These are phyloP conservation scores for Fraxinus cuspidata DNA, from an alignment of 257 asterid genomes.

Conservation along the genomic window DNA sequence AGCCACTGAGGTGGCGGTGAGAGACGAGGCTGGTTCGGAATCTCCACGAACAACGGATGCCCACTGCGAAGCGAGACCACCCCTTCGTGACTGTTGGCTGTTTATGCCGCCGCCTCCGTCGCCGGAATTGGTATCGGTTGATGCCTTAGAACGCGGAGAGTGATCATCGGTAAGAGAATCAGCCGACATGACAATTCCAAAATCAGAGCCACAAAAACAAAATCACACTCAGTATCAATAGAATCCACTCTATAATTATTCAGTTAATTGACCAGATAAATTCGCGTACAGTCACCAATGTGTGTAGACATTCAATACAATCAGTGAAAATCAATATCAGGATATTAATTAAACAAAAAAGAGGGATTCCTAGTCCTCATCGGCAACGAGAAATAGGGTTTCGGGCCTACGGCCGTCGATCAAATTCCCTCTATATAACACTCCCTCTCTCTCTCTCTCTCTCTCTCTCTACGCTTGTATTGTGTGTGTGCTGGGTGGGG, in stretches of 20 bases:
- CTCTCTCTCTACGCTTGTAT: background rate
- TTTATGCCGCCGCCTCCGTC: background rate
- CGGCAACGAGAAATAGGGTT: background rate
- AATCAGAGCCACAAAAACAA: background rate
- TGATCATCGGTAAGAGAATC: constrained; percentile 16
- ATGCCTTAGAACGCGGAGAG: constrained; percentile 5
- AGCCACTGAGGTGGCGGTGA: constrained; percentile 5
- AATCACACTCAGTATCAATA: background rate
- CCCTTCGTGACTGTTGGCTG: constrained; percentile 18
- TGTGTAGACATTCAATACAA: background rate
- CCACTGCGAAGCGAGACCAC: constrained; percentile 28
- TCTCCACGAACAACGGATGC: constrained; percentile 36
- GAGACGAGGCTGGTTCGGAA: background rate
- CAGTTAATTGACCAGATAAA: background rate
- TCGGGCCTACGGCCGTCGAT: constrained; percentile 2
- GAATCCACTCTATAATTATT: background rate
- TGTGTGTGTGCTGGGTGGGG: background rate
- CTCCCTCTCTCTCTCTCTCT: background rate
- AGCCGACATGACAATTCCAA: constrained; percentile 35
- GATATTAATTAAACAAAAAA: background rate
- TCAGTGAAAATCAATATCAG: background rate
- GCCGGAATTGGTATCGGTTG: background rate
- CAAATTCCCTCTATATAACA: background rate
- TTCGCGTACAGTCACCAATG: background rate
- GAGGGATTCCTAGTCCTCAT: background rate